phyloP scores from a whole-genome alignment of 345 rosid species.

The Aquilaria sinensis region DNA sequence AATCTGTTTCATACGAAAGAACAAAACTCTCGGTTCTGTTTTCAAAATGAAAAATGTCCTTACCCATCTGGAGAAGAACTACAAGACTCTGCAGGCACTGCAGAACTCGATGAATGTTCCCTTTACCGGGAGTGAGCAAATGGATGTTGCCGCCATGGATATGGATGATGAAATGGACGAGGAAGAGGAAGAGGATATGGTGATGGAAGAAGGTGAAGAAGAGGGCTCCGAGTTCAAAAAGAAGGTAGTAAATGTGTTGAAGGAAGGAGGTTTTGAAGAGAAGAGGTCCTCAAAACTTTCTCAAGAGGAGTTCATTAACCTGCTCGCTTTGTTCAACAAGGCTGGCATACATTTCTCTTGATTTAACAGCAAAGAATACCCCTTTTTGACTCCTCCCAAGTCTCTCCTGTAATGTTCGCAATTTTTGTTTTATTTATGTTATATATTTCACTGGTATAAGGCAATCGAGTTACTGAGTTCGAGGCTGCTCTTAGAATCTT shows the following conservation, averaged over 20 bases:
- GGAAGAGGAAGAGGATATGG: constrained; percentile 41
- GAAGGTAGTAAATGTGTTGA: constrained; percentile 57
- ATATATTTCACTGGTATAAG: too few species aligned
- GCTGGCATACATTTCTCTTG: constrained; percentile 74
- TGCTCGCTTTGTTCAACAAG: constrained; percentile 80
- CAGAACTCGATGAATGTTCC: constrained; percentile 25
- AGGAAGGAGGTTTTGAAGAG: constrained; percentile 63
- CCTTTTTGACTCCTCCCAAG: too few species aligned
- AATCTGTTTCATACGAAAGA: constrained; percentile 84
- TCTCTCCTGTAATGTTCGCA: too few species aligned
- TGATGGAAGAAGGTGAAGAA: constrained; percentile 41
- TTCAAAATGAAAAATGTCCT: constrained; percentile 71
- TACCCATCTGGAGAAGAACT: constrained; percentile 68
- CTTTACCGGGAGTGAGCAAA: constrained; percentile 8
- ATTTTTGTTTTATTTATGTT: too few species aligned
- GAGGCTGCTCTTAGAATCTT: too few species aligned
- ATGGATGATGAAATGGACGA: constrained; percentile 34
- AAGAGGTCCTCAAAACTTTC: constrained; percentile 74
- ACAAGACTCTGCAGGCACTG: constrained; percentile 67
- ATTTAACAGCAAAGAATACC: background rate
- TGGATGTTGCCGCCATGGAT: constrained; percentile 38
- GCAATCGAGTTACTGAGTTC: too few species aligned
- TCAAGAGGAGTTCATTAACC: constrained; percentile 74
- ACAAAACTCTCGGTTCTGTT: constrained; percentile 78
- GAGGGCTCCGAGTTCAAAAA: constrained; percentile 59